A percentile compares a stretch with the other conserved stretches of the same genome.
Evolutionary conservation across 495 filamentous ascomycete genomes (phyloP).

Genomic region (Neurospora sp.): DNA sequence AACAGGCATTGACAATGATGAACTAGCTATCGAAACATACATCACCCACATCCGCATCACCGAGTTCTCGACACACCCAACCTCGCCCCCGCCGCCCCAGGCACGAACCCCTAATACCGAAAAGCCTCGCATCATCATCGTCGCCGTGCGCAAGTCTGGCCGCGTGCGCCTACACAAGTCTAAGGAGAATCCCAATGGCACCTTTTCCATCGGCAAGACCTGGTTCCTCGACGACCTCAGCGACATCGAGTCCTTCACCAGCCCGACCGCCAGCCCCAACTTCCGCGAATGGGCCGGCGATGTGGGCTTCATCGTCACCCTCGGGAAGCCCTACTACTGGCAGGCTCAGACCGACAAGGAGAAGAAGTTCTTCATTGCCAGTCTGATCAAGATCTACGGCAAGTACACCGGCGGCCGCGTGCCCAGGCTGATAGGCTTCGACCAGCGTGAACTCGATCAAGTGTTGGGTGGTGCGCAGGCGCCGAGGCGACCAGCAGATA

Average conservation of each 20-base stretch:
- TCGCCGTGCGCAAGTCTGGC: constrained; percentile 84
- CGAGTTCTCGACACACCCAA: constrained; percentile 78
- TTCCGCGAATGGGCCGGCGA: constrained; percentile 67
- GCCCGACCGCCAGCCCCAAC: constrained; percentile 50
- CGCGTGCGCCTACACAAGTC: constrained; percentile 94
- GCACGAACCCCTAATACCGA: constrained; percentile 57
- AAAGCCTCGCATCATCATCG: constrained; percentile 82
- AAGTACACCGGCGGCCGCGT: constrained; percentile 88
- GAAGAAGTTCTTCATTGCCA: constrained; percentile 96
- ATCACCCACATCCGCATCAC: constrained; percentile 90
- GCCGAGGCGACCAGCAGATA: constrained; percentile 7
- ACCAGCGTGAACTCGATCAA: constrained; percentile 62
- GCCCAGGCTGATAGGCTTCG: constrained; percentile 74
- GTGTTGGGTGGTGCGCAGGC: constrained; percentile 43
- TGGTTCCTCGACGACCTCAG: constrained; percentile 88
- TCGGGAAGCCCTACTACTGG: constrained; percentile 96
- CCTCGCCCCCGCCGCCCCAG: constrained; percentile 69
- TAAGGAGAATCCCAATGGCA: constrained; percentile 83
- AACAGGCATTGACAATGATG: constrained; percentile 2
- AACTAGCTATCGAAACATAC: constrained; percentile 64
- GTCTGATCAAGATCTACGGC: constrained; percentile 84
- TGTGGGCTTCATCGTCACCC: constrained; percentile 76
- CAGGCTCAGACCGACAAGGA: constrained; percentile 83
- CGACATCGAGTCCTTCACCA: constrained; percentile 66
- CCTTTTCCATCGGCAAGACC: constrained; percentile 96